Base-by-base conservation (phyloP, 495 filamentous ascomycete species). In the Delitschia confertaspora region DNA sequence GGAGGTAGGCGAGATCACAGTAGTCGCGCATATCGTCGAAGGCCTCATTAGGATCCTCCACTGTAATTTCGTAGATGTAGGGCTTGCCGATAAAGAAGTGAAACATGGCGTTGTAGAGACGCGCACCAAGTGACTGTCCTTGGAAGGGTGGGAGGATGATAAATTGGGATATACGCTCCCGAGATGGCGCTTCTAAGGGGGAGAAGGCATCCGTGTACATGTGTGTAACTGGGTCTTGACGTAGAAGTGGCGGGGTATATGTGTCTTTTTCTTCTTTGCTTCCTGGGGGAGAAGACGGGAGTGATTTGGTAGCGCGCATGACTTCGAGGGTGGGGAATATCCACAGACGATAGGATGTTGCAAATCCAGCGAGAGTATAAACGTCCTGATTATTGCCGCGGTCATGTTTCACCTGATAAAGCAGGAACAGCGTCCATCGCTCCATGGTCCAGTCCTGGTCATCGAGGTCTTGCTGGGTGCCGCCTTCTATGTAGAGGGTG, bases 21-120 rank as follows among this genome's bases (percentile, higher is more conserved):
- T 80, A 70, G 62, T 96, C 88, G 30, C 91, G 79, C 32, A 99
- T 69, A 43, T 87, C 79, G 60, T 95, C 87, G 53, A 99, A 99
- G 10, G 80, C 78, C 59, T 96, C 88, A 56, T 88, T 95, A 0
- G 91, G 91, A 54, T 96, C 88, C 64, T 99, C 91, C 14, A 99
- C 84, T 0, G 89, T 91, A 51, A 99, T 71, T 60, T 99, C 91
- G 34, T 73, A 66, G 20, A 83, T 78, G 16, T 75, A 72, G 0
- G 74, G 52, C 34, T 80, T 71, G 18, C 69, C 60, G 44, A 78
- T 68, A 57, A 82, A 83, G 46, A 73, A 63, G 0, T 68, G 59
- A 49, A 83, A 82, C 53, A 96, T 83, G 25, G 77, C 69, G 40
- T 75, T 76, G 69, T 95, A 98, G 39, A 98, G 76, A 30, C 77